A percentile compares a stretch with the other conserved stretches of the same genome.
Conservation (phyloP, 2,329 filamentous ascomycete species). For the Knufia fluminis region DNA sequence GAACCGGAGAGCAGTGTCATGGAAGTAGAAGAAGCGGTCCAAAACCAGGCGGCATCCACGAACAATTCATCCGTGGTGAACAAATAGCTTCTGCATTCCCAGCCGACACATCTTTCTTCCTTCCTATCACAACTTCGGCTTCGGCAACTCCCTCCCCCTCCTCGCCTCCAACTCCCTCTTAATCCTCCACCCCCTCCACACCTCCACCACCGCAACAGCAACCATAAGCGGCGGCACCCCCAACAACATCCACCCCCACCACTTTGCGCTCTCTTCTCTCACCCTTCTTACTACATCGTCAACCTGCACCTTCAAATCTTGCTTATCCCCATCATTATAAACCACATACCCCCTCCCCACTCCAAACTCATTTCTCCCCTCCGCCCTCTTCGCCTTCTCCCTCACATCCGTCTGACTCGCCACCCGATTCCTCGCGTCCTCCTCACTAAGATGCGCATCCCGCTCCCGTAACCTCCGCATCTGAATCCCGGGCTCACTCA, state of each 20-base stretch:
- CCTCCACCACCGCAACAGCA: slow-evolving; percentile 27
- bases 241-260: slow-evolving; percentile 70
- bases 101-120: too few relatives aligned
- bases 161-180: slow-evolving; percentile 48
- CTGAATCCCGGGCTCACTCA: slow-evolving; percentile 69
- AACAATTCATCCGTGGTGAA: too few relatives aligned
- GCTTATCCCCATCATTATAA: slow-evolving; percentile 76
- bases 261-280: slow-evolving; percentile 55
- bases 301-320: slow-evolving; percentile 60
- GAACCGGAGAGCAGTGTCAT: too few relatives aligned
- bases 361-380: slow-evolving; percentile 50
- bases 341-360: slow-evolving; percentile 63
- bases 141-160: slow-evolving; percentile 30
- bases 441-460: slow-evolving; percentile 67
- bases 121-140: slow-evolving; percentile 52
- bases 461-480: slow-evolving; percentile 67
- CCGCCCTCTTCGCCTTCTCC: slow-evolving; percentile 68
- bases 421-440: slow-evolving; percentile 82
- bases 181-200: slow-evolving; percentile 59
- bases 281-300: slow-evolving; percentile 56
- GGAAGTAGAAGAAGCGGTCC: too few relatives aligned
- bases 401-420: slow-evolving; percentile 76
- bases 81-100: too few relatives aligned
- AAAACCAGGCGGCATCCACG: too few relatives aligned
- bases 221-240: slow-evolving; percentile 58